Evolutionary conservation across 768 basidiomycete genomes (phyloP).

Genomic region (Xanthoconium stramineum): DNA sequence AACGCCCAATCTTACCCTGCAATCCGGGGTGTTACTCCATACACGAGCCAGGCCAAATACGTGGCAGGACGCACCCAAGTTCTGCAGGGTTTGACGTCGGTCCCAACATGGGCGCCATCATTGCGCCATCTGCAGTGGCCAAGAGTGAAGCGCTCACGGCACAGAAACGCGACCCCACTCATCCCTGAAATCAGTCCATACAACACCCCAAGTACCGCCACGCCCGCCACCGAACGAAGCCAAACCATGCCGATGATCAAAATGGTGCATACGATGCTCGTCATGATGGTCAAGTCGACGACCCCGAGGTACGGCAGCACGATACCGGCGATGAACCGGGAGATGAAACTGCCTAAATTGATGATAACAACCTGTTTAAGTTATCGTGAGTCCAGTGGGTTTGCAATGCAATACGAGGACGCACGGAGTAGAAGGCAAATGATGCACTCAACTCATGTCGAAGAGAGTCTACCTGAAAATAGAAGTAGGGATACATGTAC

Average conservation of each 20-base stretch:
- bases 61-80: slow-evolving; percentile 39
- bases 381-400: background rate
- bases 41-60: background rate
- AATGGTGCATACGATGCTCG: slow-evolving; percentile 32
- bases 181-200: slow-evolving; percentile 51
- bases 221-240: slow-evolving; percentile 36
- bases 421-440: slow-evolving; percentile 56
- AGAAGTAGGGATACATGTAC: slow-evolving; percentile 52
- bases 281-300: slow-evolving; percentile 40
- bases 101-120: slow-evolving; percentile 44
- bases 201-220: slow-evolving; percentile 40
- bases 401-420: background rate
- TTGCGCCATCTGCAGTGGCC: slow-evolving; percentile 30
- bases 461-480: slow-evolving; percentile 55
- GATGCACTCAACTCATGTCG: slow-evolving; percentile 42
- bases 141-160: background rate
- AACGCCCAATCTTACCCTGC: slow-evolving; percentile 42
- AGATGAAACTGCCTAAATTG: slow-evolving; percentile 48
- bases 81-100: slow-evolving; percentile 47
- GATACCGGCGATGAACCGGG: slow-evolving; percentile 42
- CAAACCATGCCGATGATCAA: slow-evolving; percentile 46
- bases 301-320: slow-evolving; percentile 41
- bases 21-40: background rate
- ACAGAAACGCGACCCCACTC: slow-evolving; percentile 23
- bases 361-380: slow-evolving; percentile 45